Evolutionary conservation across 768 basidiomycete genomes (phyloP).

Genomic region (Termitomyces bulborhizus): DNA sequence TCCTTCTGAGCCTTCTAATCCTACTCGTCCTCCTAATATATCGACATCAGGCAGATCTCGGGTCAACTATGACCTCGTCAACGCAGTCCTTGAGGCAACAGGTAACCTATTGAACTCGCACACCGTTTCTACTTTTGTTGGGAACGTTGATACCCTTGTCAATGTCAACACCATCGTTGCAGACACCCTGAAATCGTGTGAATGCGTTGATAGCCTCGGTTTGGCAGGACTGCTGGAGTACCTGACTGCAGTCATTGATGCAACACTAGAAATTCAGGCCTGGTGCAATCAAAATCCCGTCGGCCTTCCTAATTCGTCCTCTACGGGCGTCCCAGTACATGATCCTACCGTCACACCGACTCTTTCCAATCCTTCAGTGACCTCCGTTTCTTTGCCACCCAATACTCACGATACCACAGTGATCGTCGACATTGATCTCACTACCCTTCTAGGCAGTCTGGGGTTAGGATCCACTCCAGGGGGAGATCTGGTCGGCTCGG

Average conservation of each 20-base stretch:
- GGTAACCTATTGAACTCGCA: constrained; percentile 12
- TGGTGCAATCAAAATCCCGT: constrained; percentile 11
- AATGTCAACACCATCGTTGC: not conserved
- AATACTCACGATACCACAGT: constrained; percentile 13
- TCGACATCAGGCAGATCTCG: not conserved
- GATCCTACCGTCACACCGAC: not conserved
- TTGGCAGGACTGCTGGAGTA: constrained; percentile 3
- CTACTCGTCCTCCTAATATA: not conserved
- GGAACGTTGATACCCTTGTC: constrained; percentile 10
- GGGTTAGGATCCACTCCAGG: constrained; percentile 12
- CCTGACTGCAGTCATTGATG: constrained; percentile 3
- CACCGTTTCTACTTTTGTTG: constrained; percentile 14
- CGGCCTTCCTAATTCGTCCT: not conserved
- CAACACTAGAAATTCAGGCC: constrained; percentile 5
- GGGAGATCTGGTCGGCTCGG: not conserved
- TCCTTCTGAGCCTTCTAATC: not conserved
- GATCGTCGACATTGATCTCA: constrained; percentile 19
- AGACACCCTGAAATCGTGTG: constrained; percentile 4
- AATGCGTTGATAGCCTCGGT: constrained; percentile 4
- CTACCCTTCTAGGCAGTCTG: constrained; percentile 16
- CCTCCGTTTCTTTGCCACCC: not conserved
- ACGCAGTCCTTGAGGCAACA: constrained; percentile 11
- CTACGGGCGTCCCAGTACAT: not conserved
- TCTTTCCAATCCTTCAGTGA: not conserved
- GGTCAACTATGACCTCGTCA: constrained; percentile 5